Evolutionary conservation across 164 flowering plant species (phyloP).

Genomic region (Aristolochia fimbriata): DNA sequence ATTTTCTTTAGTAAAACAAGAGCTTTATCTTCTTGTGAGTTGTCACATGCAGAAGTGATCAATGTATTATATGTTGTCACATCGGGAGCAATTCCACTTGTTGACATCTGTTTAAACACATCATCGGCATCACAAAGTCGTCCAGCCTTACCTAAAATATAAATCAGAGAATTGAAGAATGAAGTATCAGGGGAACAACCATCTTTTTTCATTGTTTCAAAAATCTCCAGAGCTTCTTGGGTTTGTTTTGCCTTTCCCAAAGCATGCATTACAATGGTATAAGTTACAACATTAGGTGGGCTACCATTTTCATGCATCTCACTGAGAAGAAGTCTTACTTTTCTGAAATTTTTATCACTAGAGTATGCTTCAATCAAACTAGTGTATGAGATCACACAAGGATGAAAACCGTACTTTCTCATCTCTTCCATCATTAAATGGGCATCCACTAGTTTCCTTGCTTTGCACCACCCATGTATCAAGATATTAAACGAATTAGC

Average conservation of each 20-base stretch:
- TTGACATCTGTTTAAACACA: conserved; percentile 40
- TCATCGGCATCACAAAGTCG: conserved; percentile 39
- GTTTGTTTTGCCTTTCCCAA: conserved; percentile 51
- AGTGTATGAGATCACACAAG: conserved; percentile 50
- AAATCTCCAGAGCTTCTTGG: conserved; percentile 35
- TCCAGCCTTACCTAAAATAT: conserved; percentile 36
- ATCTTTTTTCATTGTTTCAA: conserved; percentile 38
- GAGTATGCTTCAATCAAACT: conserved; percentile 49
- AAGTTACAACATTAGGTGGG: conserved; percentile 43
- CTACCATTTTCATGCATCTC: conserved; percentile 49
- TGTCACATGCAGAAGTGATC: conserved; percentile 38
- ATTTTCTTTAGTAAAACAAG: conserved; percentile 37
- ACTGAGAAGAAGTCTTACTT: conserved; percentile 31
- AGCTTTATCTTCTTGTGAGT: conserved; percentile 46
- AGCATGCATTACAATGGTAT: conserved; percentile 47
- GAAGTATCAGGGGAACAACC: conserved; percentile 45
- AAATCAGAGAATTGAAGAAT: conserved; percentile 48
- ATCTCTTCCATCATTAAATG: conserved; percentile 34
- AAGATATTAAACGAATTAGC: conserved; percentile 39
- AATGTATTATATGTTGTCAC: conserved; percentile 42
- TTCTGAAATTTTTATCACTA: conserved; percentile 42
- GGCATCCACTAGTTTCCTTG: conserved; percentile 36
- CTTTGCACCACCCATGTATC: conserved; percentile 58
- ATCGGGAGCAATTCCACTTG: conserved; percentile 34
- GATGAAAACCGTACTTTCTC: conserved; percentile 32